phyloP scores from a whole-genome alignment of 2,329 filamentous ascomycete species.

The Colletotrichum trifolii region DNA sequence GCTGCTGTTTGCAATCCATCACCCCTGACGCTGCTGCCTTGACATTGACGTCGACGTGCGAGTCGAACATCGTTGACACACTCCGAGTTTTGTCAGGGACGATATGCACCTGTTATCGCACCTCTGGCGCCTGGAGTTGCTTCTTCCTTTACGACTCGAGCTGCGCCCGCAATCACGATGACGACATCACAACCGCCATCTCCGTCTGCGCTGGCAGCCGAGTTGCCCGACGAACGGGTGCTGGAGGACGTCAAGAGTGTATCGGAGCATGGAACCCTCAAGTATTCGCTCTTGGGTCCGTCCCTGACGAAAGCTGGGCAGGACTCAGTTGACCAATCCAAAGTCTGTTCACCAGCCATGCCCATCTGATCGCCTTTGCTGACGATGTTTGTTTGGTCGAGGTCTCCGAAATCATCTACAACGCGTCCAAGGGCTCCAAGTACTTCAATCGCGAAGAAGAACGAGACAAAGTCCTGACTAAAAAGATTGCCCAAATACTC shows the following conservation, averaged over 20 bases:
- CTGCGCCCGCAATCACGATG: constrained; percentile 8
- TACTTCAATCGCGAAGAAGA: constrained; percentile 93
- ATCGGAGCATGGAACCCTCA: constrained; percentile 70
- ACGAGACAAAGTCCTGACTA: constrained; percentile 83
- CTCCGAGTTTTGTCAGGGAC: not conserved
- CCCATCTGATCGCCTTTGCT: not conserved
- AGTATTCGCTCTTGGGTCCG: constrained; percentile 89
- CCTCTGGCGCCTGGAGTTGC: not conserved
- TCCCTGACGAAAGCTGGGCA: constrained; percentile 95
- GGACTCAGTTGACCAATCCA: constrained; percentile 90
- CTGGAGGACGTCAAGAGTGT: constrained; percentile 1
- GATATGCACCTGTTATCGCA: constrained; percentile 1
- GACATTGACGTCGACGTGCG: not conserved
- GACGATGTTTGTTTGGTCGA: constrained; percentile 42
- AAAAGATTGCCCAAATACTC: constrained; percentile 85
- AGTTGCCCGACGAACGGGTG: not conserved
- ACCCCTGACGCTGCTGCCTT: constrained; percentile 2
- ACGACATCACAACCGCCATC: constrained; percentile 31
- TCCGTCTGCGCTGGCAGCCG: constrained; percentile 5
- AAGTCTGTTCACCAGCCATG: constrained; percentile 58
- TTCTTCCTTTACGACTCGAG: not conserved
- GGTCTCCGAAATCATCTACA: constrained; percentile 97
- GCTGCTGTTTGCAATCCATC: not conserved
- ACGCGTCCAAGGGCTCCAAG: constrained; percentile 95
- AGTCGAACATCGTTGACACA: not conserved